A percentile compares a stretch with the other conserved stretches of the same genome.
phyloP scores from a whole-genome alignment of 495 filamentous ascomycete genomes.

The Cladorrhinum samala region DNA sequence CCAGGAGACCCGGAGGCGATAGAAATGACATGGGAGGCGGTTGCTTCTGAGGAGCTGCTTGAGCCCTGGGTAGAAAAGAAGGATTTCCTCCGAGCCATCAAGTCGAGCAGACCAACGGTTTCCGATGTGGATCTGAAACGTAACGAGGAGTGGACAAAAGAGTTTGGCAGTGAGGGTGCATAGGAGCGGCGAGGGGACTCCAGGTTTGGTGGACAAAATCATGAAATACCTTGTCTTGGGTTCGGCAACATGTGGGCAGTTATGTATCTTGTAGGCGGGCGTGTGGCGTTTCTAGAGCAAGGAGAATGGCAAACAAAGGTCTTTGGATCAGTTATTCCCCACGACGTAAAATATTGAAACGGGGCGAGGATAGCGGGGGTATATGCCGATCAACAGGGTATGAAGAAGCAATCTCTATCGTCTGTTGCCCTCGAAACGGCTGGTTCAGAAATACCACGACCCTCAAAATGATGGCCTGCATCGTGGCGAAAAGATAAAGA shows the following conservation, averaged over 20 bases:
- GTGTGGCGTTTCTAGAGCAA: conserved; percentile 22
- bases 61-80: conserved; percentile 83
- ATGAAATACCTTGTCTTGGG: too few relatives aligned
- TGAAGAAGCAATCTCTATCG: too few relatives aligned
- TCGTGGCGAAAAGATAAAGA: too few relatives aligned
- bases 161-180: conserved; percentile 92
- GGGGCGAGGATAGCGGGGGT: too few relatives aligned
- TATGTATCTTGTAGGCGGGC: conserved; percentile 17
- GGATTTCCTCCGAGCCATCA: conserved; percentile 92
- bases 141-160: conserved; percentile 90
- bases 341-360: background rate
- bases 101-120: conserved; percentile 80
- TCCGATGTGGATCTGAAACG: conserved; percentile 72
- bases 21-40: conserved; percentile 90
- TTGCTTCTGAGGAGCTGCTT: conserved; percentile 73
- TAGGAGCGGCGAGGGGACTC: too few relatives aligned
- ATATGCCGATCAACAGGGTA: too few relatives aligned
- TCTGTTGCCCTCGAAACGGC: too few relatives aligned
- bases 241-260: too few relatives aligned
- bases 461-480: too few relatives aligned
- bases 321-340: too few relatives aligned
- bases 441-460: too few relatives aligned
- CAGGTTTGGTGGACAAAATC: too few relatives aligned
- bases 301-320: background rate
- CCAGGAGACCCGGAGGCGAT: conserved; percentile 78